Percentiles rank a stretch among this genome's conserved stretches.
Conservation (phyloP, 2,329 filamentous ascomycete genomes). For the Gaeumannomyces sp. region DNA sequence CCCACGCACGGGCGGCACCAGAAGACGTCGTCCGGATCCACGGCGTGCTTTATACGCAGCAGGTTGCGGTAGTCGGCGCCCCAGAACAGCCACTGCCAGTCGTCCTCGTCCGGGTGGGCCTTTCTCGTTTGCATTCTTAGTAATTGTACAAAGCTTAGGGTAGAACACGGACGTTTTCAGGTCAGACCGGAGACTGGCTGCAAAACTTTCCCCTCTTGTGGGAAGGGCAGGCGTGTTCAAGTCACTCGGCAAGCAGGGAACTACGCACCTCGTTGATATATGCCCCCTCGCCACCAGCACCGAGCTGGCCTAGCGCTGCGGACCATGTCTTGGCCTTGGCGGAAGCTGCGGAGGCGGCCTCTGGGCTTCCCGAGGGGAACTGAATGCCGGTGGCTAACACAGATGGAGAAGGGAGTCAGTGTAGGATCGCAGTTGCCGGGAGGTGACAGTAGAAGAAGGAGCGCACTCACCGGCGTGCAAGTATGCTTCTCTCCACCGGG, state of each 20-base stretch:
- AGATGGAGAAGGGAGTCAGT: no score
- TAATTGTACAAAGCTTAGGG: neutral
- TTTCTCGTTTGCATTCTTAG: neutral
- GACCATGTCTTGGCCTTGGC: conserved; percentile 2
- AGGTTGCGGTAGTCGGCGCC: conserved; percentile 6
- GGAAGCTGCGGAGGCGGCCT: neutral
- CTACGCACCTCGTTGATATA: conserved; percentile 14
- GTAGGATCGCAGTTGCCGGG: neutral
- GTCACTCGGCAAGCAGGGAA: neutral
- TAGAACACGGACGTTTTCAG: neutral
- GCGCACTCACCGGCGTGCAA: conserved; percentile 17
- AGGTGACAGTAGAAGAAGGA: no score
- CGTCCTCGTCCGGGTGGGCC: conserved; percentile 7
- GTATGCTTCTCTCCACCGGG: conserved; percentile 17
- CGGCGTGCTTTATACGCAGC: conserved; percentile 2
- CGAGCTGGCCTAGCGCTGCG: conserved; percentile 1
- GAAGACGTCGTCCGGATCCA: conserved; percentile 6
- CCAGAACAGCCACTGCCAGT: conserved; percentile 11
- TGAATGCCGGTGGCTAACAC: neutral
- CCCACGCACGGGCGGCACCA: conserved; percentile 11
- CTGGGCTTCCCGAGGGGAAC: neutral
- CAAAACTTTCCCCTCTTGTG: no score
- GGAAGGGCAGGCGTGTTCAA: neutral
- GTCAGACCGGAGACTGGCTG: no score
- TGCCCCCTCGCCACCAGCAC: conserved; percentile 3